Evolutionary conservation across 2,329 filamentous ascomycete species (phyloP).

Genomic region (Neofusicoccum sp.): DNA sequence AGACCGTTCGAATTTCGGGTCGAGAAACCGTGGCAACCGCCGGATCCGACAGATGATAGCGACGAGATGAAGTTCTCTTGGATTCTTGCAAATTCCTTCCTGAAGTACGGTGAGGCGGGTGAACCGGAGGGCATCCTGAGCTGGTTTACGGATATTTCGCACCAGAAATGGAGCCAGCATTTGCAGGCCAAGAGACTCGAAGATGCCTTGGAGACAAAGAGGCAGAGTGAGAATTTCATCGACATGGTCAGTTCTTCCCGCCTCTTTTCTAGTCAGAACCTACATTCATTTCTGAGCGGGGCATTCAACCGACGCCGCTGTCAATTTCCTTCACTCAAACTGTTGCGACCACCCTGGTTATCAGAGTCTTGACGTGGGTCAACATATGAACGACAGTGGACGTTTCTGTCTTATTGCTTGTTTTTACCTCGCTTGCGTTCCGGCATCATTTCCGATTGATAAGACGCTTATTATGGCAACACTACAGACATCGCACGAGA

Average conservation of each 20-base stretch:
- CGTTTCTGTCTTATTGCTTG: too few relatives aligned
- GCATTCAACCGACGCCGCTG: too few relatives aligned
- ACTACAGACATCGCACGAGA: conserved; percentile 11
- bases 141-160: conserved; percentile 35
- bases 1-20: conserved; percentile 16
- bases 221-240: conserved; percentile 38
- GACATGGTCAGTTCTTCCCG: conserved; percentile 27
- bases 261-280: not conserved
- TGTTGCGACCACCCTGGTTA: not conserved
- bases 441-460: too few relatives aligned
- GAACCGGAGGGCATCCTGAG: conserved; percentile 29
- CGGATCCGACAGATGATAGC: not conserved
- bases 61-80: conserved; percentile 21
- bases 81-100: conserved; percentile 32
- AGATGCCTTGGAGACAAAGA: conserved; percentile 37
- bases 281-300: too few relatives aligned
- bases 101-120: conserved; percentile 31
- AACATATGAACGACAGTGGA: too few relatives aligned
- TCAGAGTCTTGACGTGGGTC: too few relatives aligned
- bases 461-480: too few relatives aligned
- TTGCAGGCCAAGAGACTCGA: conserved; percentile 31
- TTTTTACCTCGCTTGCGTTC: too few relatives aligned
- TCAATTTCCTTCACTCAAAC: not conserved
- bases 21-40: not conserved
- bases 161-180: conserved; percentile 32